Evolutionary conservation across 1,284 basidiomycete genomes (phyloP).

Genomic region (Mycena sp.): DNA sequence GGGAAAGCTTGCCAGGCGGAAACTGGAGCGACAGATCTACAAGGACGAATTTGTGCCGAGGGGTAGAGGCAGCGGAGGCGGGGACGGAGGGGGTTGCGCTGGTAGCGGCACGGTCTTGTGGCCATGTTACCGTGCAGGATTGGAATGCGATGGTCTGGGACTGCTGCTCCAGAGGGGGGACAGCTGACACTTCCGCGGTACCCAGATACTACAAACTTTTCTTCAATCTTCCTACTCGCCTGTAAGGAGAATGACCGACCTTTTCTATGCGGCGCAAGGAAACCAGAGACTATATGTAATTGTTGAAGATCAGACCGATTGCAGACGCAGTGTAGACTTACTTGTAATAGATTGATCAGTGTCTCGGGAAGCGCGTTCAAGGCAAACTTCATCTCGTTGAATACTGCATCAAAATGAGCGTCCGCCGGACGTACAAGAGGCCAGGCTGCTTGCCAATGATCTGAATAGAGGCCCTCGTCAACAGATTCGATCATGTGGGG

Average conservation of each 20-base stretch:
- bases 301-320: neutral
- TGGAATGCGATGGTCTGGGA: constrained; percentile 75
- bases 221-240: neutral
- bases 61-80: constrained; percentile 74
- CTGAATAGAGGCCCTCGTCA: constrained; percentile 38
- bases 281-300: constrained; percentile 68
- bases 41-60: constrained; percentile 81
- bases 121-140: constrained; percentile 91
- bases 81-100: constrained; percentile 47
- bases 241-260: neutral
- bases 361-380: constrained; percentile 87
- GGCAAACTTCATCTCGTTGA: constrained; percentile 87
- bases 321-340: constrained; percentile 35
- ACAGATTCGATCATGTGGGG: neutral
- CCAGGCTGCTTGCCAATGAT: constrained; percentile 53
- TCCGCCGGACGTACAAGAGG: neutral
- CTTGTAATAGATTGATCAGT: constrained; percentile 87
- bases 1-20: constrained; percentile 78
- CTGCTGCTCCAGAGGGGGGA: constrained; percentile 65
- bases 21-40: constrained; percentile 85
- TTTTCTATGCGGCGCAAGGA: constrained; percentile 93
- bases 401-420: constrained; percentile 59
- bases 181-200: constrained; percentile 72
- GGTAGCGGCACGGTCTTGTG: constrained; percentile 68
- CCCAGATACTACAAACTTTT: constrained; percentile 62